phyloP scores from a whole-genome alignment of 129 eudicot genomes.

The Tanacetum coccineum region DNA sequence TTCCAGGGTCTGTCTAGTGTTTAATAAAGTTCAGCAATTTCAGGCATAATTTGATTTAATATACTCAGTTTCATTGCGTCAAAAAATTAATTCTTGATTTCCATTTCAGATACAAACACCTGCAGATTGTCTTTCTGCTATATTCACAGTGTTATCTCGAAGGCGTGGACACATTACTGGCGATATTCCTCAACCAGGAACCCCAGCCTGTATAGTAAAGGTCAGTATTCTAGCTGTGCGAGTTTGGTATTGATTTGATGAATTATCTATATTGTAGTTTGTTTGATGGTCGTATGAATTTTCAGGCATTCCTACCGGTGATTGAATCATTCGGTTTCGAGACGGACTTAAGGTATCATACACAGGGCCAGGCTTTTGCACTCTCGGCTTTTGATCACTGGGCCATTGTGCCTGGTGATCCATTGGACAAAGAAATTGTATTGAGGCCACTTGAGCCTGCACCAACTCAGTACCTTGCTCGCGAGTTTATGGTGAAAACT shows the following conservation, averaged over 20 bases:
- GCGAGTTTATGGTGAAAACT: slow-evolving; percentile 98
- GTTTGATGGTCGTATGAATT: slow-evolving; percentile 4
- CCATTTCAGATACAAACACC: slow-evolving; percentile 97
- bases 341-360: slow-evolving; percentile 93
- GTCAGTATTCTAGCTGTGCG: slow-evolving; percentile 37
- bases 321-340: slow-evolving; percentile 97
- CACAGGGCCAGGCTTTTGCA: slow-evolving; percentile 97
- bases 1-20: not conserved
- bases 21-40: not conserved
- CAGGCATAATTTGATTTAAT: not conserved
- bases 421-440: slow-evolving; percentile 86
- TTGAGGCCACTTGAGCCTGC: slow-evolving; percentile 96
- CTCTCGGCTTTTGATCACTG: slow-evolving; percentile 84
- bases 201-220: slow-evolving; percentile 98
- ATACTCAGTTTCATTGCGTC: not conserved
- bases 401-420: slow-evolving; percentile 99
- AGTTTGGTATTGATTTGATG: not conserved
- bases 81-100: not conserved
- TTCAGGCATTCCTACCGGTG: slow-evolving; percentile 90
- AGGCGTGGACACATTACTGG: slow-evolving; percentile 99
- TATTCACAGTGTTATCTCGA: slow-evolving; percentile 86
- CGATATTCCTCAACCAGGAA: slow-evolving; percentile 98
- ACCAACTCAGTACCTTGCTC: slow-evolving; percentile 88
- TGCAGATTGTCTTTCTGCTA: slow-evolving; percentile 90
- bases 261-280: not conserved